Evolutionary conservation across 202 grass and related monocot species (phyloP), one percentile per base, ranked within the genome.

Genomic region (Panicum virgatum): DNA sequence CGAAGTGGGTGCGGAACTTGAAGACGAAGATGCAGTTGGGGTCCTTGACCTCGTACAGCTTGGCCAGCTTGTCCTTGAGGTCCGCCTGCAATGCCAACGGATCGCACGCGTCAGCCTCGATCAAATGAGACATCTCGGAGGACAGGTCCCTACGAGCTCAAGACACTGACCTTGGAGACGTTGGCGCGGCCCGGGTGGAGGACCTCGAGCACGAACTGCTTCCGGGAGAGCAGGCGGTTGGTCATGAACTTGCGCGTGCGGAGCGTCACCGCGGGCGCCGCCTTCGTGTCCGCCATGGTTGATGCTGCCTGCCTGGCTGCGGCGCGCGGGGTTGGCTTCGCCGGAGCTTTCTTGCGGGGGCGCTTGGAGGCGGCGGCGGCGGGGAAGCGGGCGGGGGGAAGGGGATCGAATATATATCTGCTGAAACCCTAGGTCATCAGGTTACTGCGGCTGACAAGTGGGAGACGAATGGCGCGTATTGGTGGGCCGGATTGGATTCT

Each of bases 171-270:
- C 96, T 98, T 98, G 47, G 92, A 98, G 38, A 98, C 92, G 82
- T 98, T 98, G 25, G 96, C 92, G 27, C 90, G 92, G 66, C 96
- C 96, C 4, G 92, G 90, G 76, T 95, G 96, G 78, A 98, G 89
- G 52, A 98, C 96, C 79, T 98, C 96, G 44, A 98, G 91, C 70
- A 98, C 90, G 88, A 98, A 98, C 84, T 98, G 92, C 86, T 89
- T 98, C 38, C 96, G 84, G 48, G 92, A 85, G 32, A 95, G 96
- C 68, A 98, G 92, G 56, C 96, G 88, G 85, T 98, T 98, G 12
- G 96, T 95, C 96, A 98, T 98, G 85, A 98, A 98, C 87, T 98
- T 95, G 78, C 92, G 86, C 3, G 96, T 98, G 66, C 92, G 90
- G 68, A 98, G 88, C 7, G 92, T 98, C n/a, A 95, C 90, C 18